Conservation (phyloP, 768 basidiomycete genomes). For the Pulveroboletus ravenelii region DNA sequence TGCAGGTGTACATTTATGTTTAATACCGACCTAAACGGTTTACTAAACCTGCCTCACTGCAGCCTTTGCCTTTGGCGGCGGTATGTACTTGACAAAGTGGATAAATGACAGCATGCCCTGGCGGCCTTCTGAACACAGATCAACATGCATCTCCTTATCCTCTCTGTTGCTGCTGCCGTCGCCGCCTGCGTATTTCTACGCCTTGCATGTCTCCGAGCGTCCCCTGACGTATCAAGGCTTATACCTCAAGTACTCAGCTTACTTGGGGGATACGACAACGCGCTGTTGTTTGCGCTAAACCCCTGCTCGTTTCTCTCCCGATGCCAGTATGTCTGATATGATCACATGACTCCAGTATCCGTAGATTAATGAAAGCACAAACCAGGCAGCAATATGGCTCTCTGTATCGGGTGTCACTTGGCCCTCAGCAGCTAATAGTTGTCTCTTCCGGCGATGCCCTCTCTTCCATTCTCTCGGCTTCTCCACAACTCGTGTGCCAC, state of each 20-base stretch:
- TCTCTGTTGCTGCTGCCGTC: background rate
- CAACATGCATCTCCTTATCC: background rate
- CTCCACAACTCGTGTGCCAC: conserved; percentile 6
- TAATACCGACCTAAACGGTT: too few species aligned
- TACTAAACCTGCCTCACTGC: too few species aligned
- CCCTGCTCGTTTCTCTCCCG: conserved; percentile 12
- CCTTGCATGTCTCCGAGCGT: background rate
- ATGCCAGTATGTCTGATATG: conserved; percentile 20
- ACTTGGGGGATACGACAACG: conserved; percentile 16
- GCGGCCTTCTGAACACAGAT: background rate
- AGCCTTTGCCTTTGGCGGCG: too few species aligned
- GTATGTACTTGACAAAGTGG: background rate
- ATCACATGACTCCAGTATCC: background rate
- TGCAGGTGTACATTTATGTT: too few species aligned
- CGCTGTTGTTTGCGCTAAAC: conserved; percentile 9
- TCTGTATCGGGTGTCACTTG: conserved; percentile 16
- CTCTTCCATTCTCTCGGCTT: conserved; percentile 3
- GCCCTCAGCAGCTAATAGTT: conserved; percentile 11
- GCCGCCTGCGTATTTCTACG: background rate
- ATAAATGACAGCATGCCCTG: conserved; percentile 2
- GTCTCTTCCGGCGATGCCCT: conserved; percentile 15
- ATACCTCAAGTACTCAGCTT: conserved; percentile 9
- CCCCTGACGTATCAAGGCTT: background rate
- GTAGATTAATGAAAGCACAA: background rate
- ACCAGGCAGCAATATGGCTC: conserved; percentile 14